These are phyloP conservation scores for Spongispora temasekensis DNA, from an alignment of 1,284 basidiomycete genomes.

Conservation along the genomic window DNA sequence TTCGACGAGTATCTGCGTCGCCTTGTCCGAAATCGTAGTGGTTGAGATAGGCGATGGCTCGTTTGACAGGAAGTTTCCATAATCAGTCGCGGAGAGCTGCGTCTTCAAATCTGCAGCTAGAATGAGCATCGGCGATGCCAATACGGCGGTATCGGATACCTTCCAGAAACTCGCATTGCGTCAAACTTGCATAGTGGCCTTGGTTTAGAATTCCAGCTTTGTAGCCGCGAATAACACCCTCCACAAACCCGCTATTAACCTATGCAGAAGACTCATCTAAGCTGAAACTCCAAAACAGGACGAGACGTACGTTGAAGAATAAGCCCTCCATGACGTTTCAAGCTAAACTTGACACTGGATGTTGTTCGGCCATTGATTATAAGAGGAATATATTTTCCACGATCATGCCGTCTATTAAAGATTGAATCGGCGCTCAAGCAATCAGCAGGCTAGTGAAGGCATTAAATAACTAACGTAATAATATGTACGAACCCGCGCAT, in stretches of 20 bases:
- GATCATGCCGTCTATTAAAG: too few species aligned
- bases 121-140: slow-evolving; percentile 3
- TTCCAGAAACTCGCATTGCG: slow-evolving; percentile 97
- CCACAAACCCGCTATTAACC: slow-evolving; percentile 84
- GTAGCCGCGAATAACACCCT: slow-evolving; percentile 94
- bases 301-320: slow-evolving; percentile 31
- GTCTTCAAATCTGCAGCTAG: slow-evolving; percentile 77
- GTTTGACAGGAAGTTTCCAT: slow-evolving; percentile 97
- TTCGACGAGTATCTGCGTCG: slow-evolving; percentile 92
- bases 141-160: slow-evolving; percentile 52
- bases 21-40: slow-evolving; percentile 93
- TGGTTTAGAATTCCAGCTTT: slow-evolving; percentile 90
- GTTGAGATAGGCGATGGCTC: slow-evolving; percentile 96
- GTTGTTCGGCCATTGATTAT: background rate
- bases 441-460: too few species aligned
- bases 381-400: slow-evolving; percentile 28
- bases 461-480: too few species aligned
- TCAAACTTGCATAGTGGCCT: slow-evolving; percentile 90
- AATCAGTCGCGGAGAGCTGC: slow-evolving; percentile 95
- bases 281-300: background rate
- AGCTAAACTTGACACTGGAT: background rate
- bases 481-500: too few species aligned
- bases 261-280: slow-evolving; percentile 32
- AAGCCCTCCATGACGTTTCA: slow-evolving; percentile 27
- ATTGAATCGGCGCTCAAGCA: too few species aligned